Base-by-base conservation (phyloP, 2,329 filamentous ascomycete species). In the Epichloe baconii region DNA sequence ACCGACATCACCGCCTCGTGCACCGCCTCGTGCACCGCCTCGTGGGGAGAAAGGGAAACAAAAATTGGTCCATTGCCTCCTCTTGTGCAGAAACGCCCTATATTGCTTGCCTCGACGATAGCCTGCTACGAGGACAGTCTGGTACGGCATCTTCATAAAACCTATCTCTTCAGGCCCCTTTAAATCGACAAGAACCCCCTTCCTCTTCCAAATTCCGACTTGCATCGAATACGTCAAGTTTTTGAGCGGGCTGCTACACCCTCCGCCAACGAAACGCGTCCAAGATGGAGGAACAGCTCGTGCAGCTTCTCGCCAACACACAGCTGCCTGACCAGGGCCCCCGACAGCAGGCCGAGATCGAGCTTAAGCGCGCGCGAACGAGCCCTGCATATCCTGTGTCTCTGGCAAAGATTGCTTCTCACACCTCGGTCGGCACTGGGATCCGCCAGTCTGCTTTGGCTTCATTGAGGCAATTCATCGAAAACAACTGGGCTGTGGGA, bases 271-370 rank as follows among this genome's bases (percentile, higher is more conserved):
- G 45, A 52, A 31, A 36, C 34, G 36, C 26, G 31, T 34, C 56
- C 61, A 63, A 55, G 61, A 95, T 95, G 89, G 90, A 95, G 78
- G 85, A 94, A 71, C 84, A 95, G 75, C 81, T 98, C 68, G 83
- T 93, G 61, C 83, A 84, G 68, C 79, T 97, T 66, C 83, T 98
- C 57, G 81, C 85, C 62, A 88, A 89, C 69, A 95, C 90, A 47
- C 88, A 95, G 72, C 83, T 83, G 56, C 63, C 86, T 54, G 80
- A 83, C 53, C 83, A 91, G 66, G 82, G 72, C 51, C 83, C 83
- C 52, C 85, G 91, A 67, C 89, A 87, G 66, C 82, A 86, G 66
- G 93, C 93, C 60, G 93, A 98, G 71, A 76, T 84, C 63, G 86
- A 88, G 61, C 79, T 96, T 48, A 80, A 82, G 65, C 80, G 79